These are phyloP conservation scores for Hyaloscypha bicolor DNA, from an alignment of 495 filamentous ascomycete species.

Conservation along the genomic window DNA sequence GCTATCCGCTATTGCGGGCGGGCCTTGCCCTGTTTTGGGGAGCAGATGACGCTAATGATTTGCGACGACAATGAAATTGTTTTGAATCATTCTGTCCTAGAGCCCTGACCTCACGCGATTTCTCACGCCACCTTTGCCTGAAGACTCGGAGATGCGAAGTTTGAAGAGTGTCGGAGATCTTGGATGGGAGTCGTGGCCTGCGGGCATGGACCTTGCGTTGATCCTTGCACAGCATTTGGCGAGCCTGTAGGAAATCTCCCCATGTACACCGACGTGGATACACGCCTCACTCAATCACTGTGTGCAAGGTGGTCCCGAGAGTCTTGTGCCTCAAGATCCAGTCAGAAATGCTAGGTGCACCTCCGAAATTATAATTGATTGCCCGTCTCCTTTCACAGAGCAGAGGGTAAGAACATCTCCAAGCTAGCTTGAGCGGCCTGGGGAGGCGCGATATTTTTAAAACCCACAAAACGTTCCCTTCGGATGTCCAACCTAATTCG, in stretches of 20 bases:
- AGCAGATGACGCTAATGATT: background rate
- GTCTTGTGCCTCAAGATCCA: too few species aligned
- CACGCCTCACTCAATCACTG: background rate
- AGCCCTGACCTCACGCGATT: conserved; percentile 13
- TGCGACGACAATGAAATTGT: conserved; percentile 5
- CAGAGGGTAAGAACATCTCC: background rate
- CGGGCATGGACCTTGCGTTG: background rate
- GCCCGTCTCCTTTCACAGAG: background rate
- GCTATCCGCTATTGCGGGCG: background rate
- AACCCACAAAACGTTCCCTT: background rate
- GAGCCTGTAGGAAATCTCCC: background rate
- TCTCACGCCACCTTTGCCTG: conserved; percentile 11
- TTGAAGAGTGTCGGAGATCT: conserved; percentile 22
- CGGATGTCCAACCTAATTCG: background rate
- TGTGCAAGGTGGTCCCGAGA: background rate
- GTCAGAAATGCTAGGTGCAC: background rate
- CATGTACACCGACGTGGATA: background rate
- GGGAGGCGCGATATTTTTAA: background rate
- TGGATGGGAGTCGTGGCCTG: conserved; percentile 7
- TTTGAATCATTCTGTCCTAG: conserved; percentile 2
- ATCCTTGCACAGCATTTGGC: background rate
- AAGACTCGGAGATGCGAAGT: conserved; percentile 8
- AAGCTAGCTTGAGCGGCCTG: background rate
- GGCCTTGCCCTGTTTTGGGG: background rate
- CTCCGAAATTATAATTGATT: background rate